phyloP scores from a whole-genome alignment of 1,284 basidiomycete genomes.

The Ustilago tritici region DNA sequence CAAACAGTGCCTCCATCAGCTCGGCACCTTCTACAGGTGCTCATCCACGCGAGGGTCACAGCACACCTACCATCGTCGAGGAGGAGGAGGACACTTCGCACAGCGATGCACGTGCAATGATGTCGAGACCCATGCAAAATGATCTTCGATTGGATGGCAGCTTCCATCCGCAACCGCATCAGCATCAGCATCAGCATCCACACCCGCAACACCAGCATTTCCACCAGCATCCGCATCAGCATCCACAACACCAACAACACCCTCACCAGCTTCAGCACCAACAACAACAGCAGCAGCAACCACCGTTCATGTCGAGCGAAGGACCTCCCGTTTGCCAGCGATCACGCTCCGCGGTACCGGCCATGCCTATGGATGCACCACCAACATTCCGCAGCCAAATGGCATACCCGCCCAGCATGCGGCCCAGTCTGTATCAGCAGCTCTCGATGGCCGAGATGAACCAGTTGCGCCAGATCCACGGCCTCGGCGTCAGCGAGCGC shows the following conservation, averaged over 20 bases:
- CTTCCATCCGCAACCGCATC: constrained; percentile 30
- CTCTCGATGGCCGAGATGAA: constrained; percentile 54
- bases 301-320: constrained; percentile 16
- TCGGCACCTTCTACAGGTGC: constrained; percentile 17
- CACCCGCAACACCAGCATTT: background rate
- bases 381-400: constrained; percentile 34
- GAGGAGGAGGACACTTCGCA: constrained; percentile 53
- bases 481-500: constrained; percentile 33
- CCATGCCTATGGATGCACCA: constrained; percentile 27
- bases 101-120: constrained; percentile 12
- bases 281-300: constrained; percentile 18
- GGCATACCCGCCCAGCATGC: constrained; percentile 46
- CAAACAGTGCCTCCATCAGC: constrained; percentile 51
- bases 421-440: constrained; percentile 57
- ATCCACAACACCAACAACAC: background rate
- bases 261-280: constrained; percentile 13
- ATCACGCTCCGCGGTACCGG: constrained; percentile 26
- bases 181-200: constrained; percentile 16
- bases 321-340: constrained; percentile 30
- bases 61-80: constrained; percentile 63
- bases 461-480: constrained; percentile 38
- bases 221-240: constrained; percentile 27
- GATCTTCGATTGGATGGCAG: constrained; percentile 20
- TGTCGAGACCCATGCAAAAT: constrained; percentile 17
- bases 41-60: constrained; percentile 48